Conservation (phyloP, 2,329 filamentous ascomycete species). For the Xylaria sp. region DNA sequence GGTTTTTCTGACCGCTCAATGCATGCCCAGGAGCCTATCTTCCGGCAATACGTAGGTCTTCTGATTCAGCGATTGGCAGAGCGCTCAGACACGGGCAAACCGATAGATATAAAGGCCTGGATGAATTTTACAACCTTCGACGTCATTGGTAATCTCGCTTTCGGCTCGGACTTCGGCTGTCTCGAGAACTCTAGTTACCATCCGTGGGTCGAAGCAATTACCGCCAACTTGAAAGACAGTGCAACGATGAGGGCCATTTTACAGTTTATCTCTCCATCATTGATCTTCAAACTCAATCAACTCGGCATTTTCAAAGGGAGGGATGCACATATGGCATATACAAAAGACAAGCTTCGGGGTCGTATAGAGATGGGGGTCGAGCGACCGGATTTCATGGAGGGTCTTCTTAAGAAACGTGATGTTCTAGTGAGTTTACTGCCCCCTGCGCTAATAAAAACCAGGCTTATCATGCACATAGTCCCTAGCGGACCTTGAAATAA, state of each 20-base stretch:
- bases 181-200: conserved; percentile 21
- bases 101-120: conserved; percentile 22
- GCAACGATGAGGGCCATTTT: conserved; percentile 3
- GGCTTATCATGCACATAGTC: not conserved
- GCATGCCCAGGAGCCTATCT: conserved; percentile 31
- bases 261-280: not conserved
- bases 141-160: conserved; percentile 32
- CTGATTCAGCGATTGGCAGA: conserved; percentile 26
- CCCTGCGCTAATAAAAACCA: not conserved
- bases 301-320: conserved; percentile 15
- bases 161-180: conserved; percentile 29
- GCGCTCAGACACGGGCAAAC: not conserved
- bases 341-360: not conserved
- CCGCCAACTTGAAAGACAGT: conserved; percentile 2
- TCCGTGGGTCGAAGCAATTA: conserved; percentile 28
- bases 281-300: not conserved
- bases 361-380: conserved; percentile 2
- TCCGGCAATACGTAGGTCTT: conserved; percentile 30
- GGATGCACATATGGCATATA: conserved; percentile 1
- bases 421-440: not conserved
- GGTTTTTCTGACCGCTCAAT: conserved; percentile 33
- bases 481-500: conserved; percentile 6
- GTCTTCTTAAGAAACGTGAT: conserved; percentile 14
- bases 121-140: conserved; percentile 33
- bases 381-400: conserved; percentile 22